Percentiles rank a stretch among this genome's conserved stretches.
Conservation (phyloP, 78 protist species). For the Pigoraptor vietnamica region DNA sequence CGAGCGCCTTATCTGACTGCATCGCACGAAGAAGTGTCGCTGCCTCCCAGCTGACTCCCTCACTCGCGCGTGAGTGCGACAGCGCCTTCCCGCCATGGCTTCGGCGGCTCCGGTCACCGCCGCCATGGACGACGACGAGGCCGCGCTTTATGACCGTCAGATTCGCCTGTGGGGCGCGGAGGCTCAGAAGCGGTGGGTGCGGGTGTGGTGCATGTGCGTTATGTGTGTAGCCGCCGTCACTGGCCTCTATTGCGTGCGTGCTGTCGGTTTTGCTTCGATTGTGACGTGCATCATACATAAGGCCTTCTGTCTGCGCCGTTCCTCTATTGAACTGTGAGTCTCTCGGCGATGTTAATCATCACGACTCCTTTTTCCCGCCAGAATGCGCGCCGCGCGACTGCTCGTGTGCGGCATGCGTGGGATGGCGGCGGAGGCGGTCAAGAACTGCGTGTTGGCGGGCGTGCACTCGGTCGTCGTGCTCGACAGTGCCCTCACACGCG, state of each 20-base stretch:
- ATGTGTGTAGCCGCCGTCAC: no score
- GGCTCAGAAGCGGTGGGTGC: conserved; percentile 41
- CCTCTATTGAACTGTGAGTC: not conserved
- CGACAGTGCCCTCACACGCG: conserved; percentile 39
- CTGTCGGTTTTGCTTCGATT: not conserved
- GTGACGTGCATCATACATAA: not conserved
- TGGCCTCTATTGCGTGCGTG: not conserved
- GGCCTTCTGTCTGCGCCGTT: not conserved
- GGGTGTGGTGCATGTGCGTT: no score
- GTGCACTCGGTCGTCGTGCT: conserved; percentile 74
- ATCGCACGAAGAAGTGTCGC: no score
- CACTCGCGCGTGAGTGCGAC: no score
- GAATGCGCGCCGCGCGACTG: conserved; percentile 41
- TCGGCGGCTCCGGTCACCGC: not conserved
- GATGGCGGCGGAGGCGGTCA: conserved; percentile 81
- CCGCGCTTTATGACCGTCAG: conserved; percentile 57
- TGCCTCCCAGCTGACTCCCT: no score
- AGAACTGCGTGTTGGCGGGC: conserved; percentile 92
- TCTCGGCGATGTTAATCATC: no score
- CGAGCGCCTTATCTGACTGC: no score
- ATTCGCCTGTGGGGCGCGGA: conserved; percentile 73
- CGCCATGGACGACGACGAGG: conserved; percentile 33
- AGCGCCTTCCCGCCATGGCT: no score
- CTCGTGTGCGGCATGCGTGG: conserved; percentile 82
- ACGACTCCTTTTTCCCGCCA: no score